Conservation (phyloP, 139 green algal species). For the Chlamydomonas schloesseri region DNA sequence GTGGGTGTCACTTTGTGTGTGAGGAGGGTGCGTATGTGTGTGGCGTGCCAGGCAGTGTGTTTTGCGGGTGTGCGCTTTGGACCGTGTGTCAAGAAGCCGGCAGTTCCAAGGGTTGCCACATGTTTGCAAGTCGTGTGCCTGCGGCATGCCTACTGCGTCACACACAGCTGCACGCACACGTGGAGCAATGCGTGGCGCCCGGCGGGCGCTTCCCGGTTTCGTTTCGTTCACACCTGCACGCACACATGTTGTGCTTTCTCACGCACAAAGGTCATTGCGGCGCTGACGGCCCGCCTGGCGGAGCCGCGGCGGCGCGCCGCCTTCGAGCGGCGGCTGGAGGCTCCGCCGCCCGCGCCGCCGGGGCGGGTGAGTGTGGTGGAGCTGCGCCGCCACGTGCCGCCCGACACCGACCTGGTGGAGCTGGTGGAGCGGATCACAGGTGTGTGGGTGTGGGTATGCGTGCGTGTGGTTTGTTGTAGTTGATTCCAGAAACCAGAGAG, state of each 20-base stretch:
- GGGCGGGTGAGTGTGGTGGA: conserved; percentile 42
- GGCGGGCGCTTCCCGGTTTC: no score
- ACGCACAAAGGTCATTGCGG: neutral
- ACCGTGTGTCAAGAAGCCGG: no score
- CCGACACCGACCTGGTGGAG: conserved; percentile 32
- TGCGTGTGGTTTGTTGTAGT: no score
- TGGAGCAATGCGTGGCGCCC: no score
- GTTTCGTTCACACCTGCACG: no score
- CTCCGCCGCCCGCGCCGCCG: neutral
- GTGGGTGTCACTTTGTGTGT: neutral
- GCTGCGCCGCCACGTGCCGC: conserved; percentile 38
- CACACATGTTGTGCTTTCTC: neutral
- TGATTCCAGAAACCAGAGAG: no score
- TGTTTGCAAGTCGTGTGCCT: no score
- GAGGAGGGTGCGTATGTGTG: neutral
- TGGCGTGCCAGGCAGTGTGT: no score
- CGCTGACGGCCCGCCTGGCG: conserved; percentile 15
- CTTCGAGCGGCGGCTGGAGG: conserved; percentile 40
- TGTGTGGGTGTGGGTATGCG: neutral
- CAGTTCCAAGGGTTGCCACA: no score
- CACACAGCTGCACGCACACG: no score
- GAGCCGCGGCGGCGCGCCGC: neutral
- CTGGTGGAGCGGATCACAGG: conserved; percentile 33
- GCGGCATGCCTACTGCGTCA: no score
- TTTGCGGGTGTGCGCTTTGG: neutral